A percentile compares a stretch with the other conserved stretches of the same genome.
Evolutionary conservation across 306 rosid species (phyloP).

Genomic region (Alnus rubra): DNA sequence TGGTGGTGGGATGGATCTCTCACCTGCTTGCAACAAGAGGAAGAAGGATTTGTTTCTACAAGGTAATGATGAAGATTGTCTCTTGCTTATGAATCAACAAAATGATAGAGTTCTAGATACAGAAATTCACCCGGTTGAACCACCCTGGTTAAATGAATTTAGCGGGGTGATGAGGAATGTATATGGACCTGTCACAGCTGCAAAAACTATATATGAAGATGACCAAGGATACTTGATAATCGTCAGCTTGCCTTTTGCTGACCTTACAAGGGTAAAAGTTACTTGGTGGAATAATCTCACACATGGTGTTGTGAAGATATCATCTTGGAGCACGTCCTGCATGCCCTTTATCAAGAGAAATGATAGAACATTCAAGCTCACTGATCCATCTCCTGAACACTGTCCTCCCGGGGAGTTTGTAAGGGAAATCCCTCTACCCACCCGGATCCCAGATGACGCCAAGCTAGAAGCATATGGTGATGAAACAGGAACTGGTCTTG

Average conservation of each 20-base stretch:
- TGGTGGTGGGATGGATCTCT: slow-evolving; percentile 38
- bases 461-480: slow-evolving; percentile 41
- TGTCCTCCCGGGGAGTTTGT: slow-evolving; percentile 47
- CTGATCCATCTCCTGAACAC: slow-evolving; percentile 43
- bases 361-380: slow-evolving; percentile 43
- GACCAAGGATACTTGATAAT: slow-evolving; percentile 40
- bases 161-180: slow-evolving; percentile 46
- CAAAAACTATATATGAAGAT: slow-evolving; percentile 43
- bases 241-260: slow-evolving; percentile 37
- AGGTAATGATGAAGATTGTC: slow-evolving; percentile 39
- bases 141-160: slow-evolving; percentile 39
- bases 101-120: slow-evolving; percentile 31
- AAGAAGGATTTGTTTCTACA: slow-evolving; percentile 40
- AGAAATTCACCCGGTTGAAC: slow-evolving; percentile 33
- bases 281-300: slow-evolving; percentile 42
- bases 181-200: slow-evolving; percentile 44
- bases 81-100: slow-evolving; percentile 31
- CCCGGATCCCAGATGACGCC: slow-evolving; percentile 46
- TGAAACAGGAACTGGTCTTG: slow-evolving; percentile 35
- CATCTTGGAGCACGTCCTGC: slow-evolving; percentile 34
- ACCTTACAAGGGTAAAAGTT: slow-evolving; percentile 36
- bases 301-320: slow-evolving; percentile 40
- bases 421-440: slow-evolving; percentile 39
- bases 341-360: slow-evolving; percentile 36
- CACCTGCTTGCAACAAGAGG: slow-evolving; percentile 36